Evolutionary conservation across 2,329 filamentous ascomycete genomes (phyloP), one percentile per base, ranked within the genome.

Genomic region (Ophiostoma australiae): DNA sequence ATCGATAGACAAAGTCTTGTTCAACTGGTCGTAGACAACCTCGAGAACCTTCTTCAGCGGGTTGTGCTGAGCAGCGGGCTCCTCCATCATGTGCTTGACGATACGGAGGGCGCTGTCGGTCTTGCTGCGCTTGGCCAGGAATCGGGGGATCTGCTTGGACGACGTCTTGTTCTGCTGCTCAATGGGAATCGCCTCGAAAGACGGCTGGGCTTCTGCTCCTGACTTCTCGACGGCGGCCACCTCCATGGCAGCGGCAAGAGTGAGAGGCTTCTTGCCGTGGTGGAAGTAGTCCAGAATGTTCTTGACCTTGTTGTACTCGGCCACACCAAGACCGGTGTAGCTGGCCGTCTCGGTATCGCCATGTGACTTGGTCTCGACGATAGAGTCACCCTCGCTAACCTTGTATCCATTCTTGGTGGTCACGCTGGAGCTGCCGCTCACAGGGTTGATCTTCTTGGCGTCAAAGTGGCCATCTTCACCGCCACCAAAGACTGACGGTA

Each of bases 261-360:
- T 39, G n/a, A 39, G 17, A 33, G 23, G 58, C 58, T 63, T 66
- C 61, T 65, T 66, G 63, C 63, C 63, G 63, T 66, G 63, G 8
- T 39, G 35, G 33, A 66, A 66, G 20, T 39, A 66, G 33, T 66
- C 63, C 20, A 66, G 63, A 4, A 66, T n/a, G 17, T 23, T 66
- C 33, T 39, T 39, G 63, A 20, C 33, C 35, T 66, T 66, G 33
- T 39, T 37, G 63, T 66, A 66, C 63, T 39, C 33, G 8, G 33
- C 63, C 63, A 23, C 63, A 20, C 63, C 63, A n/a, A 66, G 63
- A n/a, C 63, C 63, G 4, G 63, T 39, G n/a, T 66, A 66, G 33
- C 35, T 23, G 11, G 17, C 63, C 3, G 35, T 39, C 63, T 27
- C 33, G 33, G 33, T 20, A 35, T 66, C 33, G 8, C 35, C 63